Percentiles rank a stretch among this genome's conserved stretches.
These are phyloP conservation scores for Hortiboletus campestris DNA, from an alignment of 768 basidiomycete species.

Conservation along the genomic window DNA sequence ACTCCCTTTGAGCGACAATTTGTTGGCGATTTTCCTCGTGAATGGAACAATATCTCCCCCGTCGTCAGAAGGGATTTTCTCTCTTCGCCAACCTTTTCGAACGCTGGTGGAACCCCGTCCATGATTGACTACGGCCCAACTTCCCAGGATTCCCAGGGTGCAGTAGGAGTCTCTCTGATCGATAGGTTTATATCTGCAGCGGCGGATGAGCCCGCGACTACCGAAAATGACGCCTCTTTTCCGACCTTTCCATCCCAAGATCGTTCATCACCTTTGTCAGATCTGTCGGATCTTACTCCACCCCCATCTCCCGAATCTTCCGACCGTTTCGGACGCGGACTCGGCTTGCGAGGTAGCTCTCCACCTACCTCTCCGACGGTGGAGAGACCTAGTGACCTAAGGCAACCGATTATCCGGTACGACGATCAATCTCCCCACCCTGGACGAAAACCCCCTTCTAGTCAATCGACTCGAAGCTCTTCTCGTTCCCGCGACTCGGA, in stretches of 20 bases:
- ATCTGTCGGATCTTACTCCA: conserved; percentile 30
- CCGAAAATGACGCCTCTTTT: neutral
- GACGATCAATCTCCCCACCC: neutral
- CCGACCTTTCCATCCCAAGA: conserved; percentile 5
- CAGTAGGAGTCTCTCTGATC: conserved; percentile 22
- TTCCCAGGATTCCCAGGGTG: conserved; percentile 8
- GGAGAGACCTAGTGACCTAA: neutral
- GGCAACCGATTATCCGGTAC: neutral
- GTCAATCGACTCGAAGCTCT: conserved; percentile 2
- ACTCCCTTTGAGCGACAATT: conserved; percentile 33
- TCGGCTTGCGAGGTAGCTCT: conserved; percentile 10
- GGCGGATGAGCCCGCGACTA: conserved; percentile 9
- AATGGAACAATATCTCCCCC: conserved; percentile 24
- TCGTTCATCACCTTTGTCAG: conserved; percentile 26
- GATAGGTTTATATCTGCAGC: conserved; percentile 29
- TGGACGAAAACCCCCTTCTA: neutral
- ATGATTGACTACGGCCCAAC: neutral
- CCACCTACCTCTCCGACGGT: conserved; percentile 20
- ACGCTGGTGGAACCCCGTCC: neutral
- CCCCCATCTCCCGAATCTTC: conserved; percentile 25
- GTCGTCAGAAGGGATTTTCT: conserved; percentile 11
- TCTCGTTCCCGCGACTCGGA: conserved; percentile 2
- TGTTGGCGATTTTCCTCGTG: conserved; percentile 14
- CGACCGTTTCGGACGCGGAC: neutral
- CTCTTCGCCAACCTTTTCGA: conserved; percentile 7